A percentile compares a stretch with the other conserved stretches of the same genome.
Conservation (phyloP, 129 eudicot genomes). For the Arctium lappa region DNA sequence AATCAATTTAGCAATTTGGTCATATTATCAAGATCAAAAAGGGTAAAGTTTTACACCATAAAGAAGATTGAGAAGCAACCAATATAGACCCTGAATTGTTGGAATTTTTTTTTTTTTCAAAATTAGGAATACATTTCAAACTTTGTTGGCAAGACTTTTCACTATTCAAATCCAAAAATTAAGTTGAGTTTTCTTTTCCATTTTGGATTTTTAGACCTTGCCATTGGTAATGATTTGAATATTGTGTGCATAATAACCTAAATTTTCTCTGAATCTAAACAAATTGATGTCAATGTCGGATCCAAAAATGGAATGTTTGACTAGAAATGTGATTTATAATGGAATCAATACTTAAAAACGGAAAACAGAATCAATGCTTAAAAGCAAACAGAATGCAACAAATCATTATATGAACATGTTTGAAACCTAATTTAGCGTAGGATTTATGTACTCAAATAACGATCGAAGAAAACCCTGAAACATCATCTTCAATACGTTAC, state of each 20-base stretch:
- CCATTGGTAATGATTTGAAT: neutral
- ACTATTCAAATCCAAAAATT: neutral
- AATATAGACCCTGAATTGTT: neutral
- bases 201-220: neutral
- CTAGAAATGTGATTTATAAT: neutral
- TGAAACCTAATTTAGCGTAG: conserved; percentile 7
- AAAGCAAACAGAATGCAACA: neutral
- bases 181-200: neutral
- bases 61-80: neutral
- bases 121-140: neutral
- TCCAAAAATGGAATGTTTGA: conserved; percentile 1
- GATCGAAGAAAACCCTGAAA: neutral
- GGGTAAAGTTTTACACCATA: neutral
- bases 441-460: conserved; percentile 10
- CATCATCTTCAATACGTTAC: neutral
- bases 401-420: neutral
- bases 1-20: neutral
- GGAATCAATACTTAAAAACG: neutral
- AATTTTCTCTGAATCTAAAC: neutral
- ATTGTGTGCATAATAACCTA: conserved; percentile 5
- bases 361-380: neutral
- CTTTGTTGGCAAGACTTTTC: neutral
- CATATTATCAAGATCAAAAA: neutral
- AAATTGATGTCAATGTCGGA: neutral
- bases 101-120: neutral